phyloP scores from a whole-genome alignment of 1,139 yeast genomes.

The Pneumocystis carinii region DNA sequence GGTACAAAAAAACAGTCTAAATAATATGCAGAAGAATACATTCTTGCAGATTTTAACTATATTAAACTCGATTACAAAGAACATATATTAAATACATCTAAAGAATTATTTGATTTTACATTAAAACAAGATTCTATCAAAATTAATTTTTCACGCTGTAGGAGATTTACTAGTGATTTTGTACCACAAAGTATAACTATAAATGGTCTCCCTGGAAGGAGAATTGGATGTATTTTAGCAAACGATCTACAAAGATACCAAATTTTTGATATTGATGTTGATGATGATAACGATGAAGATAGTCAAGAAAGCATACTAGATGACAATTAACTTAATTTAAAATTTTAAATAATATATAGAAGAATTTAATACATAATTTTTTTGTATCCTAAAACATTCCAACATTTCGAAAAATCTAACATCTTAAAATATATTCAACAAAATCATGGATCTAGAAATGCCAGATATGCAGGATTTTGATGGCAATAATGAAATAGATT shows the following conservation, averaged over 20 bases:
- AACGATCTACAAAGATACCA: slow-evolving; percentile 15
- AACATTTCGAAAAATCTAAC: background rate
- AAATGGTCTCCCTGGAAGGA: slow-evolving; percentile 15
- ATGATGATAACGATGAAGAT: slow-evolving; percentile 10
- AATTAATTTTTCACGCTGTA: background rate
- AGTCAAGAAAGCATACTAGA: background rate
- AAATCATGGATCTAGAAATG: background rate
- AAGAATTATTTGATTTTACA: background rate
- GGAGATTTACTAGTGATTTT: slow-evolving; percentile 8
- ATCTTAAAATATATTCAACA: background rate
- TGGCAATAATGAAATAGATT: background rate
- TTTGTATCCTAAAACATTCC: background rate
- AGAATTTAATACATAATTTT: background rate
- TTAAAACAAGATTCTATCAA: background rate
- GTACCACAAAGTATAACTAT: slow-evolving; percentile 13
- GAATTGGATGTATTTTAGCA: slow-evolving; percentile 16
- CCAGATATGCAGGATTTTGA: background rate
- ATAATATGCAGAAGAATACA: background rate
- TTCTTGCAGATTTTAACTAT: background rate
- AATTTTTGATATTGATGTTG: slow-evolving; percentile 17
- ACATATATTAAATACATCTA: background rate
- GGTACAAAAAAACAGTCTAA: background rate
- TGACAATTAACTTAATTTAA: background rate
- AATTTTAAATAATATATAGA: background rate
- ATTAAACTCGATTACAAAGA: background rate